Base-by-base conservation (phyloP, 2,329 filamentous ascomycete species). In the Scortechinia acanthostroma region DNA sequence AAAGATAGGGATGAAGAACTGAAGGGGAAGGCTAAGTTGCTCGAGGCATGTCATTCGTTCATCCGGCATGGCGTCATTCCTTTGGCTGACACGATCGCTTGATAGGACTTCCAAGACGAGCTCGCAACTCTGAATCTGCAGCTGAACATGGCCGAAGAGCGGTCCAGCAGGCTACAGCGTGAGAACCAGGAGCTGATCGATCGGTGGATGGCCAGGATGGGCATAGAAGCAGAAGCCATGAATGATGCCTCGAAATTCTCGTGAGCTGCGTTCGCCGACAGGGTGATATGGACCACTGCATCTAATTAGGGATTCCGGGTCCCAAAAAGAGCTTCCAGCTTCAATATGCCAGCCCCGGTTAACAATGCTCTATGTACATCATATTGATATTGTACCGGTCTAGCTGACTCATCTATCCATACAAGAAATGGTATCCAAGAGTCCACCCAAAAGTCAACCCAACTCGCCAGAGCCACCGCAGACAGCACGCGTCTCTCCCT, bases 151-250 rank as follows among this genome's bases (percentile, higher is more conserved):
- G 83, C 85, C 2, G 90, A 94, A 60, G 78, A 91, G 59, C 80
- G 81, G 57, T 73, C 77, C 21, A 80, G 84, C 58, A 83, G 80
- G 62, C 69, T 95, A 50, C 78, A 82, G 58, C 75, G 73, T 48
- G 93, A 97, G 61, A 97, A 97, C 58, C 83, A 88, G 58, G 87
- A 95, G 52, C 72, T 98, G 46, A 82, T 96, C 45, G 85, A 90
- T 60, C 76, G 93, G 45, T 97, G 91, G 89, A 91, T 97, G 86
- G 81, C 80, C 58, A 75, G 85, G 51, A 93, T 93, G 77, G 85
- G 83, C 3, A 77, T 83, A 58, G 91, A 96, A 67, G 91, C 88
- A 10, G 87, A 93, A 46, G 83, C 79, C 50, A 91, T 95, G 84
- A 97, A 97, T 56, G 60, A 74, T 21, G 43, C 64, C 68, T 47